Base-by-base conservation (phyloP, 139 green algal genomes). In the Chlamydomonas sp. region DNA sequence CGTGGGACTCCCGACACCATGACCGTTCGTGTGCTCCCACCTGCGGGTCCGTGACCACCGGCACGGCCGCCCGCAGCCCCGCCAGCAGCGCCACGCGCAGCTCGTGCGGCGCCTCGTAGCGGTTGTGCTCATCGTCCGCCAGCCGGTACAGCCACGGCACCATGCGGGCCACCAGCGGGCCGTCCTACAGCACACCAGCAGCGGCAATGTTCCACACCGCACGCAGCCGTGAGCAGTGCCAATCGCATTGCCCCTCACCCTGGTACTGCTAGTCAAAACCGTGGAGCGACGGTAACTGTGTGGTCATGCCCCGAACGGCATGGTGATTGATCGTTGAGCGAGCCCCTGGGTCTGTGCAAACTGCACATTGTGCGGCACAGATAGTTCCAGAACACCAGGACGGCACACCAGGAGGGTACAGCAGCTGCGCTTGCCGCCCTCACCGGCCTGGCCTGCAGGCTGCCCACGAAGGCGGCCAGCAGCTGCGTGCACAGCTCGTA, bases 91-190 rank as follows among this genome's bases (percentile, higher is more conserved):
- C 59, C 6, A 68, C 59, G 5, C 88, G 77, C 89, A 90, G 61
- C 49, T 80, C 69, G 9, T 5, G 16, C n/a, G 89, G 85, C 63
- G 75, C 16, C 17, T 77, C 64, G 64, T 75, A 88, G 9, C 9
- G 31, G 49, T 49, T 77, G 84, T 86, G 68, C 31, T 91, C 73
- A 7, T 92, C 89, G 69, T 94, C 91, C 20, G 89, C 91, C 17
- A 94, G 83, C 5, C 91, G 89, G 86, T 87, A 94, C 79, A 94
- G 84, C 91, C 91, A 94, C 0, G 91, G 91, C 83, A 94, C 57
- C 59, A 91, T 90, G 3, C 84, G 77, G 59, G 82, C 62, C 60
- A 94, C 86, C 83, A 93, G 85, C 8, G 89, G 78, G 4, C 88
- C 86, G 17, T 91, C 89, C 89, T 92, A 49, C 31, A 49, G 31